A percentile compares a stretch with the other conserved stretches of the same genome.
Conservation (phyloP, 179 eudicot genomes). For the Beta macrorhiza region DNA sequence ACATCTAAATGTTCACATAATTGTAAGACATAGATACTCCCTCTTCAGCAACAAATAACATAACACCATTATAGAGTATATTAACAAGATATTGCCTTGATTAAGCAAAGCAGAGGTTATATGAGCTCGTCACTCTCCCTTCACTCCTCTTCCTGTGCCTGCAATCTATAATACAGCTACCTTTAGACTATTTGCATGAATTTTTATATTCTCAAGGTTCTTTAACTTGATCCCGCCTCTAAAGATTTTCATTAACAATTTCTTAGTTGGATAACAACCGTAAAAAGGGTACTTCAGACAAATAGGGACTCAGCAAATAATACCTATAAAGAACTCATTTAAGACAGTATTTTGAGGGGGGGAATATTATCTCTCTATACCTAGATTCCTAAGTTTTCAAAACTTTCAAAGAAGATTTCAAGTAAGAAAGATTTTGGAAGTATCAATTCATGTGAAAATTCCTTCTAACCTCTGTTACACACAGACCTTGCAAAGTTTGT, state of each 20-base stretch:
- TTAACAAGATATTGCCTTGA: background rate
- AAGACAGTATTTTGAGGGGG: background rate
- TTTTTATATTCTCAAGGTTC: background rate
- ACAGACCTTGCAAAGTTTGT: background rate
- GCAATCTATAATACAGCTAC: background rate
- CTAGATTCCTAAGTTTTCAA: too few species aligned
- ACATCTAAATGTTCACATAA: background rate
- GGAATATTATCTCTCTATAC: background rate
- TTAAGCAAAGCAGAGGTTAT: background rate
- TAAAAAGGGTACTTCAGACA: background rate
- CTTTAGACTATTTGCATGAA: background rate
- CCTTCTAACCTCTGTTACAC: too few species aligned
- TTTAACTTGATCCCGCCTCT: background rate
- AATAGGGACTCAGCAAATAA: background rate
- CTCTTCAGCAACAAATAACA: background rate
- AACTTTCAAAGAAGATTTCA: background rate
- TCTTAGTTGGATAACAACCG: background rate
- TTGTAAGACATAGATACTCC: background rate
- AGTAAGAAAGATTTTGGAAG: background rate
- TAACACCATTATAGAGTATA: background rate
- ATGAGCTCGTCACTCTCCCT: background rate
- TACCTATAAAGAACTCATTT: background rate
- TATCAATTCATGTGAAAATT: background rate
- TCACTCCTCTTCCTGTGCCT: background rate
- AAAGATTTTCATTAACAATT: background rate